A percentile compares a stretch with the other conserved stretches of the same genome.
These are phyloP conservation scores for Pythium dissimile DNA, from an alignment of 352 stramenopile genomes.

Conservation along the genomic window DNA sequence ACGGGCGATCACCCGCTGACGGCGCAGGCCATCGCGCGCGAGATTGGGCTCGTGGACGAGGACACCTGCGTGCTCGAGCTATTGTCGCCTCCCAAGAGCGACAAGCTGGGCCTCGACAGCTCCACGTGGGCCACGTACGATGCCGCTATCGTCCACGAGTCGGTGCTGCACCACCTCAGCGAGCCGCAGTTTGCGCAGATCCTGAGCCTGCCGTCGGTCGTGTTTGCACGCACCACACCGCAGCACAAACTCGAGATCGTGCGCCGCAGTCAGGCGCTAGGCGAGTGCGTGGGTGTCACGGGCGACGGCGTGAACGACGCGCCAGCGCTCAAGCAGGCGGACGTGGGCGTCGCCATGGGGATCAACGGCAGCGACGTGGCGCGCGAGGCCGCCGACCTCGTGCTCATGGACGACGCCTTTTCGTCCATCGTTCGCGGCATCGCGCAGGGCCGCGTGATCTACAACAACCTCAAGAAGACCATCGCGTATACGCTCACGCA, in stretches of 20 bases:
- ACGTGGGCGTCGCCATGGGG: constrained; percentile 97
- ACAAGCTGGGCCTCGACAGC: constrained; percentile 4
- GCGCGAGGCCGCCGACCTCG: constrained; percentile 92
- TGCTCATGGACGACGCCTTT: constrained; percentile 96
- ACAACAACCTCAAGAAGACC: constrained; percentile 92
- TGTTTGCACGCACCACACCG: constrained; percentile 93
- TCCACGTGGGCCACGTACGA: constrained; percentile 14
- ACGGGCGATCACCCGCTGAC: constrained; percentile 88
- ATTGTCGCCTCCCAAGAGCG: neutral
- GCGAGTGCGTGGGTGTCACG: constrained; percentile 62
- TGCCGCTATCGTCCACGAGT: constrained; percentile 63
- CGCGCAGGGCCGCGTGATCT: constrained; percentile 53
- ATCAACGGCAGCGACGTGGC: constrained; percentile 93
- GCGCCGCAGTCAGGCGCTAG: constrained; percentile 37
- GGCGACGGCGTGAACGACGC: constrained; percentile 78
- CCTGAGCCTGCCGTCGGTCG: constrained; percentile 56
- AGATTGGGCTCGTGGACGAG: constrained; percentile 80
- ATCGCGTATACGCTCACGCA: constrained; percentile 90
- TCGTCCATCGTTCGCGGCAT: constrained; percentile 89
- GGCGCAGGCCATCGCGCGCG: constrained; percentile 76
- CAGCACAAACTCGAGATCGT: constrained; percentile 88
- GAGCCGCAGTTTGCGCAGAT: constrained; percentile 33
- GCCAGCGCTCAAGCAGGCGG: constrained; percentile 67
- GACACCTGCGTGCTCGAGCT: constrained; percentile 35
- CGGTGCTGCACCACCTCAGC: constrained; percentile 28